Base-by-base conservation (phyloP, 2,329 filamentous ascomycete species). In the Alternaria sp. region DNA sequence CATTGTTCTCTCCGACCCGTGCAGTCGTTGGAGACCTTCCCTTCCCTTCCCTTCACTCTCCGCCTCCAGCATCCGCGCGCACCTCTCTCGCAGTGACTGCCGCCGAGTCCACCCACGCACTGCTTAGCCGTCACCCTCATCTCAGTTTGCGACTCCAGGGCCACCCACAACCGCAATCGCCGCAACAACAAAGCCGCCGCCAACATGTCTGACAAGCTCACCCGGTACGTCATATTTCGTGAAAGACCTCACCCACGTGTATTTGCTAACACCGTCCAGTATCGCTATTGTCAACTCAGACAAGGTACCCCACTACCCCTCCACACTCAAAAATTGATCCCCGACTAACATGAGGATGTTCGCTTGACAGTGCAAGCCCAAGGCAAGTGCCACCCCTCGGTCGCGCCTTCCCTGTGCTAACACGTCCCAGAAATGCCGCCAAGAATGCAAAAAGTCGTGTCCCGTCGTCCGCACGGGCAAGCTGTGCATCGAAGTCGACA, bases 391-490 rank as follows among this genome's bases (percentile, higher is more conserved):
- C 44, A 61, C 64, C 71, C 60, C 20, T 20, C 33, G 1, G 6
- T 44, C 12, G 44, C 33, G 9, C 49, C 71, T 66, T 73, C 71
- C 64, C 71, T 55, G 54, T 55, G 28, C 74, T 74, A 63, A 75
- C 65, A 45, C 26, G 15, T n/a, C 67, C 72, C 77, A 94, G 92
- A 98, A 98, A 93, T 98, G 96, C 83, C 90, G 95, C 73, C 95
- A 97, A 85, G 96, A 99, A 84, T 99, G 96, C 88, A 98, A 98
- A 83, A 98, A 98, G 82, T 95, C 94, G 28, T 99, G 96, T 82
- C 94, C 96, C 28, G 96, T 99, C 68, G 96, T 99, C 73, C 92
- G 95, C 77, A 97, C 94, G 65, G 96, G 96, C 83, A 98, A 97
- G 87, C 90, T 96, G 72, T 97, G 94, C 84, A 97, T 98, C 80